Evolutionary conservation across 805 yeast species (phyloP), one percentile per base, ranked within the genome.

Genomic region (Candida tallmaniae): DNA sequence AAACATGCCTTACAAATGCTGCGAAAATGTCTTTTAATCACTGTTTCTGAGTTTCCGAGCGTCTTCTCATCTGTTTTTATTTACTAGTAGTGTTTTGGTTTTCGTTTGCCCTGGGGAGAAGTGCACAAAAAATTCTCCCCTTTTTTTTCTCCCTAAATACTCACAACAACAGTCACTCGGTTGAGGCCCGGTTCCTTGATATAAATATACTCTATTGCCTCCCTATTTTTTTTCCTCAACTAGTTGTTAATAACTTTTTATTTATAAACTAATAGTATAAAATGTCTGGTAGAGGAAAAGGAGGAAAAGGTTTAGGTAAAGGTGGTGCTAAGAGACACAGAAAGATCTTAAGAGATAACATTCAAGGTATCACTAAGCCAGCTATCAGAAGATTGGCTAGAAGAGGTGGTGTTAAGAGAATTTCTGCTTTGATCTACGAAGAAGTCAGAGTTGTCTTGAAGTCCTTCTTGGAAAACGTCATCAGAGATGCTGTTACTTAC

Each of bases 401-500:
- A 83, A 88, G 98, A 86, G 98, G 98, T 76, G 98, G 98, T 89
- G 98, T 90, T 65, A 90, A 90, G 83, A 96, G 98, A 85, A 90
- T 90, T 61, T 90, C 97, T 47, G 97, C 96, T 68, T 76, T 89
- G 65, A 90, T 90, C 68, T 90, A 90, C 78, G 98, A 90, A 74
- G 97, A 90, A 76, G 96, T 93, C 62, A 88, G 98, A 78, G 89
- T 83, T 54, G 97, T 93, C 52, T 77, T 90, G 52, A 89, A 89
- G 76, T 76, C 95, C 39, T 90, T 90, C 83, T 80, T 90, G 65
- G 96, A 87, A 73, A 82, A 85, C 62, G 96, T 93, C 54, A 90
- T 90, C 74, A 87, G 97, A 79, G 97, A 93, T 59, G 97, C 98
- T 58, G 97, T 93, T 60, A 88, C 97, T 58, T 90, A 90, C 79